Evolutionary conservation across 306 rosid species (phyloP).

Genomic region (Rosa chinensis): DNA sequence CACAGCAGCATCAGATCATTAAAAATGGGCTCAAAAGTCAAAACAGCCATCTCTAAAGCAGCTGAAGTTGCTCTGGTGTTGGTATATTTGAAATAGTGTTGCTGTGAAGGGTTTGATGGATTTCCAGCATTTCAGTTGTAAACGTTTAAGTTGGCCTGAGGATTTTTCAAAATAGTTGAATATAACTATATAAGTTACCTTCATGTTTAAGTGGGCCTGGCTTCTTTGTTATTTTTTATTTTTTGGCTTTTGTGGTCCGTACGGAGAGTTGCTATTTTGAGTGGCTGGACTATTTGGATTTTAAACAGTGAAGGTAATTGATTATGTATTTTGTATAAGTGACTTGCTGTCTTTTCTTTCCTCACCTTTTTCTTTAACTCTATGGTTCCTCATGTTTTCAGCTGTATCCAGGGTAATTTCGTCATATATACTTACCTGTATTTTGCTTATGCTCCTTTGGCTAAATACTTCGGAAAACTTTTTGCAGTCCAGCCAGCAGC

Average conservation of each 20-base stretch:
- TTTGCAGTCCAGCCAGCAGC: slow-evolving; percentile 70
- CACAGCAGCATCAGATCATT: background rate
- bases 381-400: background rate
- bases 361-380: background rate
- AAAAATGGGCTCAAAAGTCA: background rate
- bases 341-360: background rate
- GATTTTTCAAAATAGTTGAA: background rate
- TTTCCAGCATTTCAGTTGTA: background rate
- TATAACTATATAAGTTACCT: background rate
- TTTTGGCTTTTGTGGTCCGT: background rate
- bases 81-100: too few species aligned
- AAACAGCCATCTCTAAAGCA: background rate
- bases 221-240: background rate
- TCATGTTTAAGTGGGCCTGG: background rate
- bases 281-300: background rate
- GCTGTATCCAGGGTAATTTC: background rate
- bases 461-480: slow-evolving; percentile 13
- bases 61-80: too few species aligned
- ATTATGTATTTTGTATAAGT: background rate
- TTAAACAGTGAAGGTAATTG: background rate
- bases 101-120: too few species aligned
- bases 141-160: background rate
- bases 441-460: background rate
- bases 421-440: background rate
- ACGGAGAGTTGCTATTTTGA: background rate